Evolutionary conservation across 768 basidiomycete species (phyloP).

Genomic region (Collybiopsis luxurians): DNA sequence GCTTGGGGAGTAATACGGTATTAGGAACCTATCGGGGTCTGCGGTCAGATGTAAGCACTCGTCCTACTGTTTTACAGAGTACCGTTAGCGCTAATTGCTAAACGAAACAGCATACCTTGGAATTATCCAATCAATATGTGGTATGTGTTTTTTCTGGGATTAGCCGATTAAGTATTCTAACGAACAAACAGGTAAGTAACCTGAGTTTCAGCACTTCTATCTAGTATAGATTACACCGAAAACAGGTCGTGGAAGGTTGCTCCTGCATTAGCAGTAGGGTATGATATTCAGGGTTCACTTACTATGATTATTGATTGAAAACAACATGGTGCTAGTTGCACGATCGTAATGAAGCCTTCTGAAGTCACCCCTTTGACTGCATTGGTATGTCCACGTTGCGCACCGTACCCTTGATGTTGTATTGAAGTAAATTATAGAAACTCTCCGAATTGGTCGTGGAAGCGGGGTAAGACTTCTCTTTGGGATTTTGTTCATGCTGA

Average conservation of each 20-base stretch:
- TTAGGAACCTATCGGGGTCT: constrained; percentile 86
- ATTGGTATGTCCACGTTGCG: constrained; percentile 46
- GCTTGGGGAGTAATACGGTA: no score
- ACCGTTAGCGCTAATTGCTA: not conserved
- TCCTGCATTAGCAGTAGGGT: constrained; percentile 88
- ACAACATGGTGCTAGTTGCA: no score
- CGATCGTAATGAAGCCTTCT: constrained; percentile 94
- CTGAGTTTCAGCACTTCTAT: no score
- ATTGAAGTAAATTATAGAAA: constrained; percentile 45
- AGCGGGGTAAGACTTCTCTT: constrained; percentile 61
- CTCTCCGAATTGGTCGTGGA: constrained; percentile 78
- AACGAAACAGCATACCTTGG: constrained; percentile 65
- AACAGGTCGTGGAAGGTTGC: constrained; percentile 87
- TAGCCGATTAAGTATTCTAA: no score
- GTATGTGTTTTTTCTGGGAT: constrained; percentile 44
- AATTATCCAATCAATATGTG: constrained; percentile 91
- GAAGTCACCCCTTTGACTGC: constrained; percentile 85
- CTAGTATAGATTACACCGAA: no score
- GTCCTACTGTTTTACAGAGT: not conserved
- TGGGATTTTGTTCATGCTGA: not conserved
- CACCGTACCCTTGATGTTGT: not conserved
- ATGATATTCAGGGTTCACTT: no score
- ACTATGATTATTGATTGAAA: no score
- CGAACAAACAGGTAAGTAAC: no score
- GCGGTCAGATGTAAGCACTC: constrained; percentile 77